Base-by-base conservation (phyloP, 768 basidiomycete species). In the Lactarius pseudohatsudake region DNA sequence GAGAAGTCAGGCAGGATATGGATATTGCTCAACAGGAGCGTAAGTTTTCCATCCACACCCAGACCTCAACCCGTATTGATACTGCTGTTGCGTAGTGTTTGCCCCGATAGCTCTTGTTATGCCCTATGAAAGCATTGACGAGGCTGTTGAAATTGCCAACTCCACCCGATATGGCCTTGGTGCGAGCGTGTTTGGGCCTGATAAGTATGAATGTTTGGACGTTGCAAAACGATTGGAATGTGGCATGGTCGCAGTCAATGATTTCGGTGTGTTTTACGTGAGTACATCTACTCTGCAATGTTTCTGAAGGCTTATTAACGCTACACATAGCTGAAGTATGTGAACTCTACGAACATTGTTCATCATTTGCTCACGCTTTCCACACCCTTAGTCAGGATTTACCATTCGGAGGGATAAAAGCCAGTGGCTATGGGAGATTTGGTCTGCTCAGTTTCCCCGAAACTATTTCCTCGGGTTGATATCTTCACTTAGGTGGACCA, bases 221-320 rank as follows among this genome's bases (percentile, higher is more conserved):
- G 89, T 98, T 26, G 95, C 95, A 34, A 86, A 87, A 70, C 79
- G 81, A 57, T 79, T 99, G 59, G 87, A 96, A 61, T 96, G 94
- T 72, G 96, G 96, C 56, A 98, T 99, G 97, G 96, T 98, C 3
- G 89, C 95, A 22, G 82, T 97, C 68, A 98, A 98, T 72, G 97
- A 98, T 78, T 97, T 94, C 74, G 94, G 85, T 15, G 89, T 90
- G 9, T 94, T 88, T 78, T 94, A 94, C 74, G 87, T 92, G 73
- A 80, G 87, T 80, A 68, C 57, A 13, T 36, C 41, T 45, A 16
- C 38, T 22, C 69, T 57, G 41, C 57, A 62, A 30, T 54, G 59
- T 64, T n/a, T 43, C 55, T 30, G 43, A 57, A 47, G 45, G 61
- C 62, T 67, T 38, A 74, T 69, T 73, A 64, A 73, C 61, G 2